Percentiles rank a stretch among this genome's conserved stretches.
Evolutionary conservation across 2,329 filamentous ascomycete genomes (phyloP).

Genomic region (Alternaria sp.): DNA sequence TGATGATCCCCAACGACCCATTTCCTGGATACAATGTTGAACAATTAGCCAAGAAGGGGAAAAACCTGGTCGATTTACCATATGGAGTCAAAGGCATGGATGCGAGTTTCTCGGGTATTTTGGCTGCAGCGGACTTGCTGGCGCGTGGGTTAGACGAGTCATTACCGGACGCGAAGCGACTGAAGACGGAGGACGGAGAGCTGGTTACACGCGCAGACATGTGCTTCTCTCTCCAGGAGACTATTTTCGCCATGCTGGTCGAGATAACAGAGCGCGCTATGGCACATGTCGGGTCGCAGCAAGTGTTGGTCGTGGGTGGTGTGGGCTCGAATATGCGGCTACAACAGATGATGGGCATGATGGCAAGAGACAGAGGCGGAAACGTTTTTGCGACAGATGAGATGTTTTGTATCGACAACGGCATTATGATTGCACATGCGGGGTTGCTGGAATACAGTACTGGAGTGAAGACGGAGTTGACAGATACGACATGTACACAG

Average conservation of each 20-base stretch:
- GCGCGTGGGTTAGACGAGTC: conserved; percentile 69
- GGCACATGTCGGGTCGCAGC: conserved; percentile 91
- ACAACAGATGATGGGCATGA: conserved; percentile 98
- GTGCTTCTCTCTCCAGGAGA: conserved; percentile 95
- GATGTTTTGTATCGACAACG: conserved; percentile 98
- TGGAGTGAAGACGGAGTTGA: conserved; percentile 78
- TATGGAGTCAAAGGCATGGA: conserved; percentile 99
- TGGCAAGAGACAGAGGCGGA: conserved; percentile 88
- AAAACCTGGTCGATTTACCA: conserved; percentile 81
- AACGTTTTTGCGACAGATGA: conserved; percentile 96
- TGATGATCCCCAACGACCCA: conserved; percentile 93
- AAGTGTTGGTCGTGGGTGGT: conserved; percentile 94
- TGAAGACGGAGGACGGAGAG: conserved; percentile 59
- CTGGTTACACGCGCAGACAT: conserved; percentile 81
- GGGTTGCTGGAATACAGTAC: conserved; percentile 85
- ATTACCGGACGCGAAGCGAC: conserved; percentile 50
- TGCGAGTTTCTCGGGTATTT: conserved; percentile 91
- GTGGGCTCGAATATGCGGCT: conserved; percentile 94
- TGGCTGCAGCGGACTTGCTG: conserved; percentile 82
- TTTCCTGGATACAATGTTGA: conserved; percentile 99
- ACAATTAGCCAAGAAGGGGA: conserved; percentile 81
- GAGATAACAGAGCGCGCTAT: conserved; percentile 98
- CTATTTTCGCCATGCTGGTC: conserved; percentile 94
- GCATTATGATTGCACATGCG: conserved; percentile 99
- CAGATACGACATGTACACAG: conserved; percentile 76